Base-by-base conservation (phyloP, 257 asterid genomes). In the Jacaranda copaia region DNA sequence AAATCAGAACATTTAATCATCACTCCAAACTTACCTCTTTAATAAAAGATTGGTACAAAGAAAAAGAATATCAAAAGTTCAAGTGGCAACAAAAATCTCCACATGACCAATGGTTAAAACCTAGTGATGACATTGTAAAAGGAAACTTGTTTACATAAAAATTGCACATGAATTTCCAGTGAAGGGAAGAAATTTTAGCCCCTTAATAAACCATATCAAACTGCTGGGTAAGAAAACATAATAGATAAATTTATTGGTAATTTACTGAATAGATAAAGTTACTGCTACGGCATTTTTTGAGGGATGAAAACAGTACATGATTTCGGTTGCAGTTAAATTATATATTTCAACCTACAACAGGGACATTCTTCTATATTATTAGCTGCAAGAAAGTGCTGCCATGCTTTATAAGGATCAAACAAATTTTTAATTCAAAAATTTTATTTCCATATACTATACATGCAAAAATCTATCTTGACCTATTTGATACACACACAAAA, bases 281-380 rank as follows among this genome's bases (percentile, higher is more conserved):
- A 25, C 32, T 25, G 32, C 72, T 66, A 19, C 56, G 57, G 11
- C 16, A 43, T 5, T 7, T 18, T 65, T 16, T 16, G 20, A 10
- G 12, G 39, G 56, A 18, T 43, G 39, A 10, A 9, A 25, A 25
- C 40, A 66, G 13, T 43, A 14, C 72, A 43, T 5, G 8, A 66
- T 43, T 18, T 66, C 72, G 19, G 72, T 43, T 66, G 72, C 56
- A 43, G 71, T 65, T 65, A 14, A 65, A 65, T 20, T 25, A n/a
- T n/a, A 42, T 2, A 25, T 25, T 25, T 1, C 53, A 48, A 43
- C 40, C 32, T 25, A 25, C 32, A 25, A 25, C 20, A 66, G 51
- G 40, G 56, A 11, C 18, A 14, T 8, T 66, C 39, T 43, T 42
- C 51, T 7, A 45, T 45, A 66, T 19, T 66, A 19, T 19, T 66